These are phyloP conservation scores for Thermochaetoides thermophila DNA, from an alignment of 495 filamentous ascomycete species.

Conservation along the genomic window DNA sequence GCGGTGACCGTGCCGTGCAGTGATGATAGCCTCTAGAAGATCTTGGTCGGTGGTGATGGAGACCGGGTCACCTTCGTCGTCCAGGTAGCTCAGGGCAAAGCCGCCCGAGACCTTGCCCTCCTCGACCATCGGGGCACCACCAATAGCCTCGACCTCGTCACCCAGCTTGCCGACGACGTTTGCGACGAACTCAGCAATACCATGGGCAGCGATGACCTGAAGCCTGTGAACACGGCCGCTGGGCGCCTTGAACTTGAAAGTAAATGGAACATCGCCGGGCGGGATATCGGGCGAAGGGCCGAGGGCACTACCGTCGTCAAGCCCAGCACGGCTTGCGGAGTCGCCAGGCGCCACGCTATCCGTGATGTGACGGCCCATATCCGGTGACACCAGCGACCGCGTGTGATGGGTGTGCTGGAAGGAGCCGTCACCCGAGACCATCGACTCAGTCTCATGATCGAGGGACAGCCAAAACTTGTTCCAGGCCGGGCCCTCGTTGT, in stretches of 20 bases:
- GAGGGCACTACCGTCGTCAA: slow-evolving; percentile 50
- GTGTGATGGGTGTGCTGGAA: slow-evolving; percentile 32
- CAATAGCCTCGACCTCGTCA: slow-evolving; percentile 70
- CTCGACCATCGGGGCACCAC: slow-evolving; percentile 57
- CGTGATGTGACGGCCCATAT: slow-evolving; percentile 36
- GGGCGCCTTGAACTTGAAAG: slow-evolving; percentile 99
- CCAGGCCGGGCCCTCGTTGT: slow-evolving; percentile 93
- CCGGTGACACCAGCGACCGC: slow-evolving; percentile 59
- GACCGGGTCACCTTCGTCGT: slow-evolving; percentile 94
- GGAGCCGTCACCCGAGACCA: slow-evolving; percentile 78
- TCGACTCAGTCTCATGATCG: slow-evolving; percentile 90
- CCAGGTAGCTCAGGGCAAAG: slow-evolving; percentile 89
- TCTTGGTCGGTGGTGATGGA: slow-evolving; percentile 95
- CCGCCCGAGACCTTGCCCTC: slow-evolving; percentile 70
- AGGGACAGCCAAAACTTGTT: slow-evolving; percentile 99
- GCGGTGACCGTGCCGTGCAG: slow-evolving; percentile 57
- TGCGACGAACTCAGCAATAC: slow-evolving; percentile 66
- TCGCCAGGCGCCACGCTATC: slow-evolving; percentile 84
- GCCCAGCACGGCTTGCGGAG: slow-evolving; percentile 83
- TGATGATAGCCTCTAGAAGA: slow-evolving; percentile 73
- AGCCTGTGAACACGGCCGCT: slow-evolving; percentile 89
- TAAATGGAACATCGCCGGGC: slow-evolving; percentile 62
- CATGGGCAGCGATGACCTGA: slow-evolving; percentile 65
- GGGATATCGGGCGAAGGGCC: slow-evolving; percentile 26
- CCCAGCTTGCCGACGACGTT: slow-evolving; percentile 78